Conservation (phyloP, 2,329 filamentous ascomycete species). For the Stagonosporopsis cucurbitacearum region DNA sequence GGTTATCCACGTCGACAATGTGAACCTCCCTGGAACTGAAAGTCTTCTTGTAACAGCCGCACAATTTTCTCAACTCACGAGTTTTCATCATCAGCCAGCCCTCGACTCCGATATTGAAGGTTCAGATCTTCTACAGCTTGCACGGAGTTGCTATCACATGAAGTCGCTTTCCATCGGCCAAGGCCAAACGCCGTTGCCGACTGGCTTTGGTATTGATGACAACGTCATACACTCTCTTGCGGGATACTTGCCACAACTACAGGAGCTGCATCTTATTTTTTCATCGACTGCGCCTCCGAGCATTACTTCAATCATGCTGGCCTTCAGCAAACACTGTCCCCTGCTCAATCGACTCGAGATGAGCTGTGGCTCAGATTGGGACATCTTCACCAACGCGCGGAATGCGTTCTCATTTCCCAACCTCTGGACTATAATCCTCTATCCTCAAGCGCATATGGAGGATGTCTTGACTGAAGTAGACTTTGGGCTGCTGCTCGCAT, state of each 20-base stretch:
- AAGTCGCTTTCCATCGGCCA: not conserved
- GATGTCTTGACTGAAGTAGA: not conserved
- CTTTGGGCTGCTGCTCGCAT: not conserved
- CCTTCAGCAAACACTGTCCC: not conserved
- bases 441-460: constrained; percentile 1
- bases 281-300: not conserved
- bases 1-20: not conserved
- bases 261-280: not conserved
- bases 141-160: not conserved
- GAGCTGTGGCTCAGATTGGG: not conserved
- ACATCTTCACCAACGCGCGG: not conserved
- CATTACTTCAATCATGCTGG: not conserved
- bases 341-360: not conserved
- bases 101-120: not conserved
- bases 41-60: not conserved
- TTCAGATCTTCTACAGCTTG: not conserved
- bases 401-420: not conserved
- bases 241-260: not conserved
- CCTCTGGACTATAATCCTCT: not conserved
- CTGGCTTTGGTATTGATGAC: not conserved
- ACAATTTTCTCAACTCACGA: not conserved
- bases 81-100: not conserved
- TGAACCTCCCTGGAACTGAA: not conserved
- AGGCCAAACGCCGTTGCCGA: not conserved
- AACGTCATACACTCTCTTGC: not conserved